phyloP scores from a whole-genome alignment of 805 yeast species.

The Dipodascopsis uninucleata region DNA sequence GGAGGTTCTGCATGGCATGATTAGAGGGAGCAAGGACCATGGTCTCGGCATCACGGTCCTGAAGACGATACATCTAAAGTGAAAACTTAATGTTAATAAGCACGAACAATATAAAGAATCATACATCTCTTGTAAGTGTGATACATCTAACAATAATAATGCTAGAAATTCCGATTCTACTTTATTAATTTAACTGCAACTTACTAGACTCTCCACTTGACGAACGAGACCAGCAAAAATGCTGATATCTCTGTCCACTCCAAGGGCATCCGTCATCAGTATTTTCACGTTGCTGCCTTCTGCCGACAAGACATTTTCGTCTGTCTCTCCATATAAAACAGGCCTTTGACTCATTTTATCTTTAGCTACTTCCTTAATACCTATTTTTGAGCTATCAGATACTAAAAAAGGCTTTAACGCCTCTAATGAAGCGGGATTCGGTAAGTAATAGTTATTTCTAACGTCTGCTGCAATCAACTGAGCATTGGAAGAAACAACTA shows the following conservation, averaged over 20 bases:
- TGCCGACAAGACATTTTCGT: constrained; percentile 4
- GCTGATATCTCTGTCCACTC: constrained; percentile 45
- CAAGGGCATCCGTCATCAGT: constrained; percentile 41
- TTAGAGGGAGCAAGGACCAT: constrained; percentile 72
- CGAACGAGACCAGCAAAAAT: constrained; percentile 70
- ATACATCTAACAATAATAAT: background rate
- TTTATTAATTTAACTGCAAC: background rate
- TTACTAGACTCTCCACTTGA: constrained; percentile 50
- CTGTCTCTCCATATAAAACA: constrained; percentile 24
- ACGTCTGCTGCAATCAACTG: constrained; percentile 19
- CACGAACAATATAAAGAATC: background rate
- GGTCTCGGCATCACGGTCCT: constrained; percentile 41
- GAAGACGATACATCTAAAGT: constrained; percentile 41
- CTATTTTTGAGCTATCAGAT: constrained; percentile 2
- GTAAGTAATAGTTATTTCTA: constrained; percentile 15
- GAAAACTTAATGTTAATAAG: background rate
- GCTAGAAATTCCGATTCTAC: background rate
- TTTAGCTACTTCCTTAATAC: constrained; percentile 6
- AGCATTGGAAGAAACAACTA: no score
- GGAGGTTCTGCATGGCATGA: constrained; percentile 50
- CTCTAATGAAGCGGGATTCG: constrained; percentile 13
- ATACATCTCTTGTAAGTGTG: no score
- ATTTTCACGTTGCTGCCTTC: constrained; percentile 28
- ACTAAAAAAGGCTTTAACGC: constrained; percentile 18
- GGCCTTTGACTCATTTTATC: background rate